phyloP scores from a whole-genome alignment of 768 basidiomycete genomes.

The Boletus coccyginus region DNA sequence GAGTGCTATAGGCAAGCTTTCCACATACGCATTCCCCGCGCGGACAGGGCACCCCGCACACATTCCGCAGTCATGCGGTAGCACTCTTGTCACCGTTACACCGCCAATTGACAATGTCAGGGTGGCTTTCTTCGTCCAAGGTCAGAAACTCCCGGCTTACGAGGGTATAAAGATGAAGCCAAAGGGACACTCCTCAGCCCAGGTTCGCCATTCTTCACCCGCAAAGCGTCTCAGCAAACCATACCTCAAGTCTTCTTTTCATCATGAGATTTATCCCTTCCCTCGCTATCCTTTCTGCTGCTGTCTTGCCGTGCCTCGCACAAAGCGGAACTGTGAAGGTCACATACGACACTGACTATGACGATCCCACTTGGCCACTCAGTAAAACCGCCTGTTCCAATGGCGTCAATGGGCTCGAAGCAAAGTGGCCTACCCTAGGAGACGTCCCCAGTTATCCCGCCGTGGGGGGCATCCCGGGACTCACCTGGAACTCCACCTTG shows the following conservation, averaged over 20 bases:
- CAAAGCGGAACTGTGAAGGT: not conserved
- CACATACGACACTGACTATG: not conserved
- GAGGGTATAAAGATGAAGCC: not conserved
- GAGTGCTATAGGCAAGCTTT: no score
- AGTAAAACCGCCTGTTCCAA: constrained; percentile 12
- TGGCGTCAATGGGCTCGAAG: constrained; percentile 26
- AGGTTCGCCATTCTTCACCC: not conserved
- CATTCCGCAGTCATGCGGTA: not conserved
- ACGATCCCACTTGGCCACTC: constrained; percentile 13
- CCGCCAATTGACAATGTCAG: not conserved
- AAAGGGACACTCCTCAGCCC: not conserved
- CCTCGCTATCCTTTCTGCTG: not conserved
- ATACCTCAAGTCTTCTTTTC: not conserved
- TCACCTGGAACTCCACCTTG: constrained; percentile 44
- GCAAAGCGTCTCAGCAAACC: not conserved
- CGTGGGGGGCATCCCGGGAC: constrained; percentile 28
- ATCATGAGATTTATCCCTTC: not conserved
- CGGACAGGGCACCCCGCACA: not conserved
- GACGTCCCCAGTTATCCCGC: constrained; percentile 34
- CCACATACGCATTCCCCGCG: not conserved
- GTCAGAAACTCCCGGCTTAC: not conserved
- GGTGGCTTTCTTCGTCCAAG: not conserved
- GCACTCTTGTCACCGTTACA: not conserved
- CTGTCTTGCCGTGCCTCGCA: not conserved
- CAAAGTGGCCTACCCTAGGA: constrained; percentile 34